Evolutionary conservation across 1,139 yeast genomes (phyloP).

Genomic region (Blastobotrys malaysiensis): DNA sequence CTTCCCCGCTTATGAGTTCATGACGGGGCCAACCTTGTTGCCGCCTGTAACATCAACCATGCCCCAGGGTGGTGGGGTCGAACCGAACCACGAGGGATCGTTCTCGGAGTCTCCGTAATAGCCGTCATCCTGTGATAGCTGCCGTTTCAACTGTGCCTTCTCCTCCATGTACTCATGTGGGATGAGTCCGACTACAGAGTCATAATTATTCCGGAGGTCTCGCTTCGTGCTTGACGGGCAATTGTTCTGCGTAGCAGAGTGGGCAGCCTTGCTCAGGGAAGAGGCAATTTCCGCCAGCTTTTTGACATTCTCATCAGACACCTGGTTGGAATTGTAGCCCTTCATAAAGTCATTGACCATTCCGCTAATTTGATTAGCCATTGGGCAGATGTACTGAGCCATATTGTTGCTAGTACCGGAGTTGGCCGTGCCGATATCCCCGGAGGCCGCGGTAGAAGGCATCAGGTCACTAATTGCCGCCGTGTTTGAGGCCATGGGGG

Average conservation of each 20-base stretch:
- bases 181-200: neutral
- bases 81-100: neutral
- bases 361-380: neutral
- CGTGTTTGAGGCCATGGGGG: too few species aligned
- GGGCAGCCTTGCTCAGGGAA: neutral
- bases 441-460: neutral
- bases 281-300: neutral
- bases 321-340: neutral
- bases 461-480: too few species aligned
- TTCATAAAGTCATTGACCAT: neutral
- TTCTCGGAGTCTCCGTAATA: neutral
- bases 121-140: neutral
- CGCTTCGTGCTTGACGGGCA: neutral
- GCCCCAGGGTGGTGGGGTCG: neutral
- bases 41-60: neutral
- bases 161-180: neutral
- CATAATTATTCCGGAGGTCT: neutral
- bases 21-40: neutral
- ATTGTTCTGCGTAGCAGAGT: neutral
- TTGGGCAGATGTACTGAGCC: neutral
- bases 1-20: neutral
- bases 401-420: neutral
- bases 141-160: neutral
- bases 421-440: neutral
- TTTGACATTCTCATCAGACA: neutral